Evolutionary conservation across 352 stramenopile species (phyloP).

Genomic region (Pythium rhizo-oryzae): DNA sequence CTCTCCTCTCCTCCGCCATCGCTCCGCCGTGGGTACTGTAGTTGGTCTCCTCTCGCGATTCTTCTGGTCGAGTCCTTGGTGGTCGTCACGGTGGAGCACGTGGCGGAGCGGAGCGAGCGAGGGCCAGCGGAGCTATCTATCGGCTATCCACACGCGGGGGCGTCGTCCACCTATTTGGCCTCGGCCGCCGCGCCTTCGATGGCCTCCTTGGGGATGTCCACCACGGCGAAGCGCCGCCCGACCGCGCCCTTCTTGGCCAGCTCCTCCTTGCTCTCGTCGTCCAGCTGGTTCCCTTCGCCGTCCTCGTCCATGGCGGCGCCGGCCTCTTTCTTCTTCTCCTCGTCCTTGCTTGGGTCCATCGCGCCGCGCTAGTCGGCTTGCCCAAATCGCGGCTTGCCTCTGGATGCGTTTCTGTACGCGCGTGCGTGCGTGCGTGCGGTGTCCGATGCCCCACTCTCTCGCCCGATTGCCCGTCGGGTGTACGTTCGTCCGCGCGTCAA

Average conservation of each 20-base stretch:
- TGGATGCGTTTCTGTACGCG: no score
- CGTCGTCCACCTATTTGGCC: constrained; percentile 16
- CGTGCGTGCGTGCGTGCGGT: no score
- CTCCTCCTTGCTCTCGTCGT: constrained; percentile 33
- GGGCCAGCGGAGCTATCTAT: neutral
- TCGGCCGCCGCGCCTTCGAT: constrained; percentile 8
- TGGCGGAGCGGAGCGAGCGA: neutral
- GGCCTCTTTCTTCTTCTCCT: constrained; percentile 25
- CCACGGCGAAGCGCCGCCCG: constrained; percentile 33
- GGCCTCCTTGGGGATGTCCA: constrained; percentile 32
- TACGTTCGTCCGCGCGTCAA: neutral
- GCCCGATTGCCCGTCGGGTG: neutral
- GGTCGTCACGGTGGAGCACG: neutral
- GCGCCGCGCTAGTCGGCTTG: neutral
- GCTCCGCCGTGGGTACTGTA: neutral
- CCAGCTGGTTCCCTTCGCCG: constrained; percentile 26
- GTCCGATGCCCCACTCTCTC: no score
- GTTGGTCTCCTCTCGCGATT: neutral
- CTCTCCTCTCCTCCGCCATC: neutral
- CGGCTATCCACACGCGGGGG: constrained; percentile 1
- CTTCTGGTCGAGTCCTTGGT: neutral
- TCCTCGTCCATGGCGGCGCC: neutral
- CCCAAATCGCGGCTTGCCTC: no score
- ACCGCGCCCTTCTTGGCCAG: constrained; percentile 37
- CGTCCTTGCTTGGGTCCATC: constrained; percentile 33